A percentile compares a stretch with the other conserved stretches of the same genome.
Conservation (phyloP, 331 rosid species). For the Telfairia occidentalis region DNA sequence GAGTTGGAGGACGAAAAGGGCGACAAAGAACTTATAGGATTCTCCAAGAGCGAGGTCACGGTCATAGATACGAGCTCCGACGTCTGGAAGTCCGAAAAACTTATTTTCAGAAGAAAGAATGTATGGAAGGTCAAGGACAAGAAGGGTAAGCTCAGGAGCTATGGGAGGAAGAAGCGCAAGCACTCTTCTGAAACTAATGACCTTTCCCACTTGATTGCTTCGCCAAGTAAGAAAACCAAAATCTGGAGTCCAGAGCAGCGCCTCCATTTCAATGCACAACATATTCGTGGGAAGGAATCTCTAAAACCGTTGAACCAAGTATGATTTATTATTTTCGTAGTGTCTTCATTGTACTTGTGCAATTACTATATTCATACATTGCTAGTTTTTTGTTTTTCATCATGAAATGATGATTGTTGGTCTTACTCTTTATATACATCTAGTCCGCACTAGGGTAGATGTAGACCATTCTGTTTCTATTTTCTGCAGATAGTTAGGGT, state of each 20-base stretch:
- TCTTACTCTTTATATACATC: background rate
- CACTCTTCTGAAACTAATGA: background rate
- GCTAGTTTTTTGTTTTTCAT: background rate
- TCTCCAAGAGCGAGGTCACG: constrained; percentile 73
- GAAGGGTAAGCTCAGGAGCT: constrained; percentile 35
- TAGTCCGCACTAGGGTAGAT: background rate
- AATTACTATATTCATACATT: background rate
- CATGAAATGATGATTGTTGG: background rate
- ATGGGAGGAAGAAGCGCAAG: constrained; percentile 53
- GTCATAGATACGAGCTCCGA: constrained; percentile 72
- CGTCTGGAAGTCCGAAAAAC: constrained; percentile 67
- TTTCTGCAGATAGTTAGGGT: background rate
- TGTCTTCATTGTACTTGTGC: background rate
- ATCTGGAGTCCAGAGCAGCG: constrained; percentile 9
- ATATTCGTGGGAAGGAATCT: constrained; percentile 14
- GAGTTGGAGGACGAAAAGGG: constrained; percentile 20
- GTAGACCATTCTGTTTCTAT: background rate
- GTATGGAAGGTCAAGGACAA: constrained; percentile 81
- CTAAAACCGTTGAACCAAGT: constrained; percentile 23
- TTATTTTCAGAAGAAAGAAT: constrained; percentile 57
- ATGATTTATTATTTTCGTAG: constrained; percentile 15
- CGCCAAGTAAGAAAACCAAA: constrained; percentile 25
- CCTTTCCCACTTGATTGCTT: background rate
- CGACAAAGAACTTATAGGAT: constrained; percentile 51
- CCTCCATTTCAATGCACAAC: constrained; percentile 5